Evolutionary conservation across 495 filamentous ascomycete genomes (phyloP).

Genomic region (Eremomyces bilateralis): DNA sequence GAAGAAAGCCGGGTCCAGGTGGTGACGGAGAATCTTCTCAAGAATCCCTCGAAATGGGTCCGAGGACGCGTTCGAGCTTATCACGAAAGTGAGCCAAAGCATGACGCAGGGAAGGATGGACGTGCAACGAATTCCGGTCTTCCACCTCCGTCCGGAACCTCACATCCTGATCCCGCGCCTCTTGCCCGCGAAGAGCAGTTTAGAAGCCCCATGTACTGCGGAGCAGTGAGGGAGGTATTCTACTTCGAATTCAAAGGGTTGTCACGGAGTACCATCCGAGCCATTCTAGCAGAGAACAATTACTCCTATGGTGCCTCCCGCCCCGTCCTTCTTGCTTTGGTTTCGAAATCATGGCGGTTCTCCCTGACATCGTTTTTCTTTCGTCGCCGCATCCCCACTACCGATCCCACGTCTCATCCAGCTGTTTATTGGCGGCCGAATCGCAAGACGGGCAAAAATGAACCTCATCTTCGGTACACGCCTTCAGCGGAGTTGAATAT

Average conservation of each 20-base stretch:
- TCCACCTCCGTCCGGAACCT: neutral
- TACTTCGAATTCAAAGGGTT: conserved; percentile 67
- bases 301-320: conserved; percentile 65
- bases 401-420: conserved; percentile 38
- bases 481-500: conserved; percentile 57
- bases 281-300: conserved; percentile 79
- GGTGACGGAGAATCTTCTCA: conserved; percentile 64
- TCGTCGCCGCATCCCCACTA: conserved; percentile 39
- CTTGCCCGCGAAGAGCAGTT: conserved; percentile 54
- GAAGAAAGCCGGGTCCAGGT: conserved; percentile 67
- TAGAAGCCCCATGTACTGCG: conserved; percentile 47
- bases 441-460: conserved; percentile 18
- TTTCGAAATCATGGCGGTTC: conserved; percentile 68
- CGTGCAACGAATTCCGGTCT: no score
- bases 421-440: conserved; percentile 38
- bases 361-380: conserved; percentile 53
- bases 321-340: conserved; percentile 48
- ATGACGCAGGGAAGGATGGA: no score
- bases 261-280: conserved; percentile 58
- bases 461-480: conserved; percentile 45
- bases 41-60: conserved; percentile 52
- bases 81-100: no score
- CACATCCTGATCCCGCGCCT: conserved; percentile 3
- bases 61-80: conserved; percentile 35
- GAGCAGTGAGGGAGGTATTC: conserved; percentile 37